phyloP scores from a whole-genome alignment of 2,329 filamentous ascomycete species.

The Apiospora rasikravindrae region DNA sequence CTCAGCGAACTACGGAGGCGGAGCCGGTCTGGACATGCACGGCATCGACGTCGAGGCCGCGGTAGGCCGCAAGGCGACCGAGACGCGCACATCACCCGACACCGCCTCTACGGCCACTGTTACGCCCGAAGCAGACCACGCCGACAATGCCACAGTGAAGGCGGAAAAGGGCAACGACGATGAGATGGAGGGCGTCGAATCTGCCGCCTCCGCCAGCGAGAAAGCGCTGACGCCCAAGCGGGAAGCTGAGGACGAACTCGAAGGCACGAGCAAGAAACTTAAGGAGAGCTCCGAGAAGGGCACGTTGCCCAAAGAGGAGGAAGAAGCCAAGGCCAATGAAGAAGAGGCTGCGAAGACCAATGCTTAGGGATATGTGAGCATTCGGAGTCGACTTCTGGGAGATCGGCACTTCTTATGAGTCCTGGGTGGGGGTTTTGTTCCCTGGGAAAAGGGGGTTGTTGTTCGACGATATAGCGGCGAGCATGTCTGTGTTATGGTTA shows the following conservation, averaged over 20 bases:
- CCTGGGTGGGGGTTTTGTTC: background rate
- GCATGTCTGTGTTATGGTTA: background rate
- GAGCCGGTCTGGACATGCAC: slow-evolving; percentile 52
- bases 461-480: background rate
- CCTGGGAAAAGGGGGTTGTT: background rate
- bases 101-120: slow-evolving; percentile 22
- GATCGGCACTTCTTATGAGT: background rate
- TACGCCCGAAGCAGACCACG: slow-evolving; percentile 27
- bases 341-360: slow-evolving; percentile 13
- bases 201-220: slow-evolving; percentile 14
- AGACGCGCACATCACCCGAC: slow-evolving; percentile 25
- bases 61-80: slow-evolving; percentile 55
- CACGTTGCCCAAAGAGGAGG: background rate
- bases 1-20: slow-evolving; percentile 45
- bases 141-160: slow-evolving; percentile 5
- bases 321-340: slow-evolving; percentile 25
- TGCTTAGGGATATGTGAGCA: background rate
- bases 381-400: background rate
- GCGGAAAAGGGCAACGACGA: slow-evolving; percentile 33
- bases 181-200: slow-evolving; percentile 38
- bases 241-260: slow-evolving; percentile 57
- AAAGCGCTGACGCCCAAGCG: slow-evolving; percentile 54
- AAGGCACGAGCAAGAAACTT: slow-evolving; percentile 52
- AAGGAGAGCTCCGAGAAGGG: slow-evolving; percentile 46
- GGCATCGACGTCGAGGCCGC: slow-evolving; percentile 66